Evolutionary conservation across 2,329 filamentous ascomycete species (phyloP).

Genomic region (Colletotrichum truncatum): DNA sequence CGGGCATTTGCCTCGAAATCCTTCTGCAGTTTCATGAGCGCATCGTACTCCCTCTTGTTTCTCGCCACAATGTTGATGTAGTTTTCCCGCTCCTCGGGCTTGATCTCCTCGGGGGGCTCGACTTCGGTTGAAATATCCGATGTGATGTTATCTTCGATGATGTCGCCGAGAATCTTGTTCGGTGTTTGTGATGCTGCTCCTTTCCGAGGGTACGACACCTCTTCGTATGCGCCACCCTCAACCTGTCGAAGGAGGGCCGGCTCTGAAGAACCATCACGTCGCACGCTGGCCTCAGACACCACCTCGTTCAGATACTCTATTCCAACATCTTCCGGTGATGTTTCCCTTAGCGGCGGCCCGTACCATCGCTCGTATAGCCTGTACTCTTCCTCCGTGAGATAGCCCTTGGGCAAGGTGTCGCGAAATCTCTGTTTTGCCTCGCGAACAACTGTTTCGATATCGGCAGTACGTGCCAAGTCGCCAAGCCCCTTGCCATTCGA

Average conservation of each 20-base stretch:
- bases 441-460: constrained; percentile 72
- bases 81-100: constrained; percentile 46
- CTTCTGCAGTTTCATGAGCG: constrained; percentile 62
- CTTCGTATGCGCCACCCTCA: constrained; percentile 67
- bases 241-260: constrained; percentile 61
- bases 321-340: constrained; percentile 66
- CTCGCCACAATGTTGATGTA: constrained; percentile 60
- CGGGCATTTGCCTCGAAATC: constrained; percentile 60
- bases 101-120: constrained; percentile 48
- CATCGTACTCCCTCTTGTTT: constrained; percentile 64
- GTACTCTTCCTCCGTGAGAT: constrained; percentile 76
- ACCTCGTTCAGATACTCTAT: constrained; percentile 43
- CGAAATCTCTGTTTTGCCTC: constrained; percentile 79
- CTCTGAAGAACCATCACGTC: constrained; percentile 18
- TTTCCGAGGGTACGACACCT: constrained; percentile 58
- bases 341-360: constrained; percentile 75
- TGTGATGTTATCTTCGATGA: constrained; percentile 8
- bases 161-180: background rate
- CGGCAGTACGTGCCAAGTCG: constrained; percentile 30
- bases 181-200: background rate
- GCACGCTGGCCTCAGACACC: background rate
- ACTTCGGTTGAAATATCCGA: constrained; percentile 36
- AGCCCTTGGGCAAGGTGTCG: constrained; percentile 76
- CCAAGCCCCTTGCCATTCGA: constrained; percentile 31
- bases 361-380: constrained; percentile 83